Evolutionary conservation across 129 eudicot species (phyloP).

Genomic region (Scalesia atractyloides): DNA sequence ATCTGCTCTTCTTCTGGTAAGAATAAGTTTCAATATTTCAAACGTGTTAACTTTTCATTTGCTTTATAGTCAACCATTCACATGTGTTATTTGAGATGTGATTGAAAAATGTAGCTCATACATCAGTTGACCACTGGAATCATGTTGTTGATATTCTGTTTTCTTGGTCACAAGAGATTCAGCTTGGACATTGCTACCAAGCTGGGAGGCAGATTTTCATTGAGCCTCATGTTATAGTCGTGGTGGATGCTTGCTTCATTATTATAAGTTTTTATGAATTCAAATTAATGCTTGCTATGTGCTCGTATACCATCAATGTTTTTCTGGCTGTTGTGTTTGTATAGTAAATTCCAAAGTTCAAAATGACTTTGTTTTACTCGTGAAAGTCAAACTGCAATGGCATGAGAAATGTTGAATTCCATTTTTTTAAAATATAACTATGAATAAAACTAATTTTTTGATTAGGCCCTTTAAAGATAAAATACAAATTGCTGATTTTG

Average conservation of each 20-base stretch:
- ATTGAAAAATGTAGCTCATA: conserved; percentile 83
- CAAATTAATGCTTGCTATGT: conserved; percentile 35
- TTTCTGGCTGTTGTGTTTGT: too few species aligned
- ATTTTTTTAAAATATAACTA: neutral
- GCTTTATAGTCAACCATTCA: conserved; percentile 17
- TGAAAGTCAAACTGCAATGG: neutral
- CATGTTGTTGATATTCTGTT: conserved; percentile 78
- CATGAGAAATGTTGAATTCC: neutral
- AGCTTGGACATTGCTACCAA: too few species aligned
- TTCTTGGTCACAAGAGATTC: conserved; percentile 73
- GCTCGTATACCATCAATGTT: neutral
- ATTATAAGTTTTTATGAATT: neutral
- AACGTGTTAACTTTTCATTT: neutral
- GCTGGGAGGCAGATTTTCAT: conserved; percentile 92
- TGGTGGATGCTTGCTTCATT: conserved; percentile 51
- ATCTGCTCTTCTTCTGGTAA: conserved; percentile 92
- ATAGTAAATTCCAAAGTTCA: neutral
- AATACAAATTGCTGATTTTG: neutral
- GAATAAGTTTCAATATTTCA: conserved; percentile 24
- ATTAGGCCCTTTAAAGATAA: neutral
- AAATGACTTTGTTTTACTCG: neutral
- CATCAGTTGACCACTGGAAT: conserved; percentile 99
- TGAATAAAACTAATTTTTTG: neutral
- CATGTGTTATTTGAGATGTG: conserved; percentile 44
- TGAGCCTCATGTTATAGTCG: conserved; percentile 84